A percentile compares a stretch with the other conserved stretches of the same genome.
phyloP scores from a whole-genome alignment of 768 basidiomycete genomes.

The Naganishia randhawae region DNA sequence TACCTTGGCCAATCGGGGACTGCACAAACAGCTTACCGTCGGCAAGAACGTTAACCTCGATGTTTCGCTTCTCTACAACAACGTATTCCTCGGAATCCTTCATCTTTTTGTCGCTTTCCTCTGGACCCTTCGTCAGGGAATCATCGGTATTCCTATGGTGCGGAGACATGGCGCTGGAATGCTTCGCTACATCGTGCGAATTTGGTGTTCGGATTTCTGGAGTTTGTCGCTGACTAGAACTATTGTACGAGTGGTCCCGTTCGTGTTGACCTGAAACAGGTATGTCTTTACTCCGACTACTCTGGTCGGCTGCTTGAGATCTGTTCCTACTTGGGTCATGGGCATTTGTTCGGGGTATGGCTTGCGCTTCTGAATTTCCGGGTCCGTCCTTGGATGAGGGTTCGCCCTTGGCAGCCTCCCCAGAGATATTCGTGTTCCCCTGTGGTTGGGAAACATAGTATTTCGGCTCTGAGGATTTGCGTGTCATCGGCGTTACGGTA shows the following conservation, averaged over 20 bases:
- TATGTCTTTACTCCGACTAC: slow-evolving; percentile 30
- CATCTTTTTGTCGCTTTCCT: slow-evolving; percentile 8
- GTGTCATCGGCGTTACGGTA: slow-evolving; percentile 40
- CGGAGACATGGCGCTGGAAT: not conserved
- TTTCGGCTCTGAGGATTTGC: not conserved
- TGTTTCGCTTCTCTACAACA: slow-evolving; percentile 82
- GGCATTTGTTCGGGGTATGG: not conserved
- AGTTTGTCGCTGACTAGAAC: not conserved
- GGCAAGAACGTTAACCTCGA: slow-evolving; percentile 85
- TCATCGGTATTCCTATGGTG: not conserved
- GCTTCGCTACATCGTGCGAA: not conserved
- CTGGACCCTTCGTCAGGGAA: not conserved
- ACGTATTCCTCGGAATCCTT: slow-evolving; percentile 67
- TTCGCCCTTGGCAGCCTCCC: not conserved
- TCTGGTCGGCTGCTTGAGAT: not conserved
- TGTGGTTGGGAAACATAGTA: not conserved
- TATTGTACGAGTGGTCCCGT: slow-evolving; percentile 7
- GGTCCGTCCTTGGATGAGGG: not conserved
- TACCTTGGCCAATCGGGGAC: not conserved
- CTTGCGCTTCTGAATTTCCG: not conserved
- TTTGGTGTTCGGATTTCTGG: slow-evolving; percentile 10
- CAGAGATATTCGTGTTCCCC: not conserved
- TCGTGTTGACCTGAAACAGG: not conserved
- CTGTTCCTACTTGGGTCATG: no score
- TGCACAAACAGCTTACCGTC: slow-evolving; percentile 63